phyloP scores from a whole-genome alignment of 2,329 filamentous ascomycete species.

The Colletotrichum orbiculare region DNA sequence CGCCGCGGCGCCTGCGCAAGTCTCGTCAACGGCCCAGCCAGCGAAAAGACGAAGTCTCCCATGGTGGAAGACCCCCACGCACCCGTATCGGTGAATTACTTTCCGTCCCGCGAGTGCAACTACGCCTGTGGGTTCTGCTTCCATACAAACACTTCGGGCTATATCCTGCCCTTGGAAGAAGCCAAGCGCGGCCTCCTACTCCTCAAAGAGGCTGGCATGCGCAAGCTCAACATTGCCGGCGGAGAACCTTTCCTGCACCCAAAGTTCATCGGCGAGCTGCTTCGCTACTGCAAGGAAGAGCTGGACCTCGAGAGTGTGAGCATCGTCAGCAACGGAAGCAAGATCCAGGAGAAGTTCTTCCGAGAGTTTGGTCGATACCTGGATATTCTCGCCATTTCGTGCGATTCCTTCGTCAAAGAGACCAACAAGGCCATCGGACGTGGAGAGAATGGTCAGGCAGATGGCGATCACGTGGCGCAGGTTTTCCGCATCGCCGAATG shows the following conservation, averaged over 20 bases:
- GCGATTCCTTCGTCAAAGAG: slow-evolving; percentile 62
- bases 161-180: slow-evolving; percentile 52
- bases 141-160: slow-evolving; percentile 62
- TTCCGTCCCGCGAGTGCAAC: slow-evolving; percentile 36
- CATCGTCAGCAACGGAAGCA: slow-evolving; percentile 65
- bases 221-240: slow-evolving; percentile 66
- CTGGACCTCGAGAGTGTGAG: slow-evolving; percentile 61
- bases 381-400: slow-evolving; percentile 66
- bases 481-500: slow-evolving; percentile 56
- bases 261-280: slow-evolving; percentile 53
- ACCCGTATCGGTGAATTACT: slow-evolving; percentile 38
- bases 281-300: slow-evolving; percentile 59
- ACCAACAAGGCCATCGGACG: slow-evolving; percentile 65
- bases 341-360: slow-evolving; percentile 56
- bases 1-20: neutral
- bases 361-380: slow-evolving; percentile 53
- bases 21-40: neutral
- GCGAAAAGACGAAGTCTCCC: slow-evolving; percentile 1
- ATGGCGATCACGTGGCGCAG: slow-evolving; percentile 56
- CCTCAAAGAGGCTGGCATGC: slow-evolving; percentile 62
- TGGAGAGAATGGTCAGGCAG: slow-evolving; percentile 42
- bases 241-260: slow-evolving; percentile 66
- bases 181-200: slow-evolving; percentile 58
- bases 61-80: slow-evolving; percentile 4
- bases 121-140: slow-evolving; percentile 64